Evolutionary conservation across 768 basidiomycete genomes (phyloP), one percentile per base, ranked within the genome.

Genomic region (Candolleomyces aberdarensis): DNA sequence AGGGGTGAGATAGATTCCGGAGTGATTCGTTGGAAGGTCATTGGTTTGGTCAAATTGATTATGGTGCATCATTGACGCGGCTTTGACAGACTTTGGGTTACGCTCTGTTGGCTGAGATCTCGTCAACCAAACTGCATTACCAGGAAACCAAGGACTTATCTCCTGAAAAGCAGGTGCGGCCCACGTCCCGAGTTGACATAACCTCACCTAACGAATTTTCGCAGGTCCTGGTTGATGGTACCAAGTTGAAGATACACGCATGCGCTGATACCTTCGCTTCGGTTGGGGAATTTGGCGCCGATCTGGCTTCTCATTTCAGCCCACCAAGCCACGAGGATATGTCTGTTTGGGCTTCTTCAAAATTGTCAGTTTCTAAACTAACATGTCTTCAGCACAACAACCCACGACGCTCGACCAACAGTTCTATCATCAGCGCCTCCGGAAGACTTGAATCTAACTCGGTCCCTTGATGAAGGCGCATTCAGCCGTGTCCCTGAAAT

Each of bases 401-500:
- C 69, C 56, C 63, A 65, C 7, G 69, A 67, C 43, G 65, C 66
- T 57, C 65, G 62, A 8, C 79, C 79, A 41, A 63, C 75, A 39
- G 39, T 64, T 17, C 64, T 65, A 20, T 62, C 64, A 17, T 57
- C 65, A 61, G 56, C 63, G 60, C 54, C 52, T 55, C 17, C 58
- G 44, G 53, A 64, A 51, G 55, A 63, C 51, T 46, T 62, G 58
- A 58, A 59, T 31, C 67, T 82, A 15, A 77, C 82, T 73, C 75
- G 83, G 57, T 90, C 89, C 10, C 76, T 97, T 40, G 94, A 96
- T 58, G 89, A 94, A 59, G 74, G 89, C 40, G 92, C 94, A 1
- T 97, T 96, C 76, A 83, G 78, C 54, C 78, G 76, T 47, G 69
- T 87, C 7, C 93, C 93, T 2, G 88, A 93, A 64, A 78, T 96